Evolutionary conservation across 2,329 filamentous ascomycete species (phyloP), one percentile per base, ranked within the genome.

Genomic region (Colletotrichum chrysophilum): DNA sequence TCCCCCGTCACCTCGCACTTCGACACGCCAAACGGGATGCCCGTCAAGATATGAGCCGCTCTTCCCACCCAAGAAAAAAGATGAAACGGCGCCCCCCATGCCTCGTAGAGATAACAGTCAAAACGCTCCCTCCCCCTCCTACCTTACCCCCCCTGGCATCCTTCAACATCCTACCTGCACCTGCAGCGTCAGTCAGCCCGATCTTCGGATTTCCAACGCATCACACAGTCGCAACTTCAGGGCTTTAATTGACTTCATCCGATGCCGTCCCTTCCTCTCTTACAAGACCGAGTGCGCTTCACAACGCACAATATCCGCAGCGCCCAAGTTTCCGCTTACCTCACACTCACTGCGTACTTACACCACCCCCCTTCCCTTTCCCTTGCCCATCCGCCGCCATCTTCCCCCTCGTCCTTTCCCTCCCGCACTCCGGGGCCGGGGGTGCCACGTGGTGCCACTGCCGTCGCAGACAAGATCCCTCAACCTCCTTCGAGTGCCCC

Each of bases 371-470:
- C 18, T 21, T 48, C 43, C 43, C 43, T 12, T 52, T 13, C 9
- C 18, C 18, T n/a, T 48, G 18, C 43, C 43, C n/a, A 21, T 52
- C 43, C 12, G n/a, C 18, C 55, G 24, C 7, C 16, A 4, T 30
- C 56, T 28, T 32, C 26, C 18, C 30, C 58, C 58, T 61, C 58
- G 10, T 61, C 58, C 58, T 32, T 18, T 34, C 58, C 5, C 28
- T 32, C 16, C 58, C 30, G 18, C n/a, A 8, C 9, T 61, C 58
- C 32, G 24, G 55, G 36, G 62, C 67, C 13, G 55, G 60, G 55
- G 48, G 14, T 75, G 68, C 72, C 68, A 75, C 68, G 72, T 71
- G 72, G 61, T 32, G 10, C 26, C n/a, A 70, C 36, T 58, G n/a
- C 32, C 30, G 43, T 62, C 18, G 52, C 38, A 55, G 38, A 32